Evolutionary conservation across 192 early-diverging fungal species (phyloP).

Genomic region (Backusella westeae): DNA sequence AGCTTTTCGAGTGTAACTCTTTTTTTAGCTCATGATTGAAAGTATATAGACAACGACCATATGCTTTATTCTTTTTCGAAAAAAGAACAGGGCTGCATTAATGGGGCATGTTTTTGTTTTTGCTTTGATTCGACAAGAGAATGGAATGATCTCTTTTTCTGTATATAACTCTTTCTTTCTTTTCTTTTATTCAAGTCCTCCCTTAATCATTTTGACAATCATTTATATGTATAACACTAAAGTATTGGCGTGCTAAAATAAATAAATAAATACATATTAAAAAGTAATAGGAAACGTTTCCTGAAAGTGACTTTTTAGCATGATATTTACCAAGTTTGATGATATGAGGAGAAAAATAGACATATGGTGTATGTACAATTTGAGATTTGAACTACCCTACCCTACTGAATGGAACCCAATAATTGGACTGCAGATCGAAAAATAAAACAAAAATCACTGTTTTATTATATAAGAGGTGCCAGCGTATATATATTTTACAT

Average conservation of each 20-base stretch:
- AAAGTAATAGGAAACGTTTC: neutral
- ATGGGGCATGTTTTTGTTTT: neutral
- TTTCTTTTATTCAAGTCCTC: neutral
- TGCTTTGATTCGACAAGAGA: neutral
- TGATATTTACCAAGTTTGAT: neutral
- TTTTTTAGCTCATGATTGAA: neutral
- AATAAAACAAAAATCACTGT: neutral
- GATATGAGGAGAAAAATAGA: neutral
- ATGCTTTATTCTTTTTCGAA: neutral
- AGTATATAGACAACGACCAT: neutral
- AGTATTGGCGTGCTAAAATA: neutral
- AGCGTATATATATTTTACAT: neutral
- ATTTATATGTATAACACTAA: neutral
- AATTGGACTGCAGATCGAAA: conserved; percentile 2
- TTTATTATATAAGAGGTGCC: neutral
- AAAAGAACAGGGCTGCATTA: neutral
- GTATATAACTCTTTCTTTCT: neutral
- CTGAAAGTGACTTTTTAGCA: neutral
- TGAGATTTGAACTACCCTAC: neutral
- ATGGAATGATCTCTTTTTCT: conserved; percentile 3
- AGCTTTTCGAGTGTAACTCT: neutral
- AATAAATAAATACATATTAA: neutral
- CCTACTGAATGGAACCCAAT: neutral
- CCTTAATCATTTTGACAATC: neutral
- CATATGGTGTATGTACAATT: neutral